Evolutionary conservation across 495 filamentous ascomycete species (phyloP), one percentile per base, ranked within the genome.

Genomic region (Tuber umbilicatum): DNA sequence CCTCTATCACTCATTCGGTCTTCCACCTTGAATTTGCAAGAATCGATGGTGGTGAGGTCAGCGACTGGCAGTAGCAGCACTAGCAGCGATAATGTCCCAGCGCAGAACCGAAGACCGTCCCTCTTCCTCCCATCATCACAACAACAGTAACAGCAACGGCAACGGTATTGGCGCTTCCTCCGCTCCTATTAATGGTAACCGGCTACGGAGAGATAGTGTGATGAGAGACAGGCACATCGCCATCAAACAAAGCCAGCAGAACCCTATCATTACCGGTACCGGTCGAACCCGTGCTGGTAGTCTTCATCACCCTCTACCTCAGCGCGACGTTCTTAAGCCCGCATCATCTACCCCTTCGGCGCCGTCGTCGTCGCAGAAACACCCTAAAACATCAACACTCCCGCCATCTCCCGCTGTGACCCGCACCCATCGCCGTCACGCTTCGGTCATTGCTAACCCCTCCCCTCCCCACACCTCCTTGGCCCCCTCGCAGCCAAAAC

Each of bases 41-140:
- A 64, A 69, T 64, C 69, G 74, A 76, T 77, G 73, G 70, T 75
- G 70, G 60, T 76, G 70, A 60, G 43, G 41, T 70, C 43, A 73
- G 71, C 67, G 68, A 41, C 55, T 64, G 42, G 73, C 43, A 73
- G 73, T 35, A 37, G 70, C 23, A 73, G 43, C 27, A 37, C 35
- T 23, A 75, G 68, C 42, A 76, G 43, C 55, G 69, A 43, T 55
- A 71, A 78, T 78, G 77, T 78, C 77, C 77, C 77, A 78, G 71
- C 75, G 75, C 77, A 78, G 77, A 69, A 69, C 71, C 69, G 71
- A 73, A 67, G 76, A 77, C 35, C 70, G 74, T 68, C 43, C 76
- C 67, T 72, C 76, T 55, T 78, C 76, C 55, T 50, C 67, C 39
- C 35, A 77, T 27, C 43, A 5, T 45, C 38, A 42, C 39, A 21